Conservation (phyloP, 73 alveolate species). For the Uronychia setigera region DNA sequence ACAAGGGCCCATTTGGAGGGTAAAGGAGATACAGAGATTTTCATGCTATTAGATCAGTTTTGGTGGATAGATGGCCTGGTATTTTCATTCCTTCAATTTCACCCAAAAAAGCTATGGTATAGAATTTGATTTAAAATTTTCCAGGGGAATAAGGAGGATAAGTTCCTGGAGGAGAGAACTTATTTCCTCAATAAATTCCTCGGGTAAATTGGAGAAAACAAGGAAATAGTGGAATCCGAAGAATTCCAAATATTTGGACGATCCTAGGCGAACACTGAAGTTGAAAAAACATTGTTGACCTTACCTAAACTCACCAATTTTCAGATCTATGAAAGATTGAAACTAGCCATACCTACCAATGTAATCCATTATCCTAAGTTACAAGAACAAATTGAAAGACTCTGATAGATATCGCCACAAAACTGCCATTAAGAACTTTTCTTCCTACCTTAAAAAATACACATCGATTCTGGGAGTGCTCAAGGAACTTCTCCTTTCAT, state of each 20-base stretch:
- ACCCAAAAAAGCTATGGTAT: neutral
- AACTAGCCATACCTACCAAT: neutral
- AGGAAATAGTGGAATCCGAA: neutral
- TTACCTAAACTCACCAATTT: neutral
- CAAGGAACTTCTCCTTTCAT: neutral
- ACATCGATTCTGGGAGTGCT: too few species aligned
- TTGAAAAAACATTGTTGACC: neutral
- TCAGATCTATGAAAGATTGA: neutral
- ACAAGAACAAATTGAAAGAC: neutral
- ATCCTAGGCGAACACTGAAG: neutral
- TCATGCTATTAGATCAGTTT: slow-evolving; percentile 21
- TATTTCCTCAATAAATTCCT: neutral
- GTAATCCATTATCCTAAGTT: neutral
- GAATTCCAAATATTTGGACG: neutral
- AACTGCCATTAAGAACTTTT: neutral
- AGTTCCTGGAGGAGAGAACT: slow-evolving; percentile 8
- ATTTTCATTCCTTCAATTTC: slow-evolving; percentile 52
- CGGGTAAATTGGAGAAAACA: neutral
- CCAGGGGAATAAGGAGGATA: slow-evolving; percentile 1
- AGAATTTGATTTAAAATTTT: too few species aligned
- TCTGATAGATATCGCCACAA: neutral
- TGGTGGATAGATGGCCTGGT: slow-evolving; percentile 50
- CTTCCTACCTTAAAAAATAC: too few species aligned
- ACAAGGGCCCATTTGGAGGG: neutral
- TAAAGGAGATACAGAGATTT: slow-evolving; percentile 58